Percentiles rank a stretch among this genome's conserved stretches.
These are phyloP conservation scores for Penicillium roqueforti DNA, from an alignment of 495 filamentous ascomycete species.

Conservation along the genomic window DNA sequence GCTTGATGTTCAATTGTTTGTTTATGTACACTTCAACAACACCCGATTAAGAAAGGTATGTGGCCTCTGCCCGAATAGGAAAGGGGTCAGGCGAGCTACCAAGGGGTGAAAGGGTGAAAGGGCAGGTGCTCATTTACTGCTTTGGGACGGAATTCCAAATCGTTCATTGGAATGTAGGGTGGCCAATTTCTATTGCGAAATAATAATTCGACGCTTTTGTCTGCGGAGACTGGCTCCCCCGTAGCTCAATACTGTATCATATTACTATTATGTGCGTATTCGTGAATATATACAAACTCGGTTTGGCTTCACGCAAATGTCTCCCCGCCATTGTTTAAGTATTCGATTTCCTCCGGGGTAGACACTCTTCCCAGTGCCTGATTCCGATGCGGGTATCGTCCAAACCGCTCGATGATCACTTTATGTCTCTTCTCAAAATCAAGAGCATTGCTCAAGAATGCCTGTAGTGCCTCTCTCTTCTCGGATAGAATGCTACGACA, in stretches of 20 bases:
- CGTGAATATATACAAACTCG: neutral
- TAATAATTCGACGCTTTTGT: no score
- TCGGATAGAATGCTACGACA: slow-evolving; percentile 13
- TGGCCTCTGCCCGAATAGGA: neutral
- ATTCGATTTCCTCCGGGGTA: slow-evolving; percentile 22
- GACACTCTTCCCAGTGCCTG: slow-evolving; percentile 17
- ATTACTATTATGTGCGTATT: neutral
- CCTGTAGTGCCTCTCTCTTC: slow-evolving; percentile 11
- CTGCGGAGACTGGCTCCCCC: no score
- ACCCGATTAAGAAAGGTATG: no score
- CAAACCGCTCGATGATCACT: slow-evolving; percentile 28
- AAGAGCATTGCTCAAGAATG: slow-evolving; percentile 6
- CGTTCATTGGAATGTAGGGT: no score
- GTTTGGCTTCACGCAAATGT: slow-evolving; percentile 11
- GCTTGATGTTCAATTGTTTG: no score
- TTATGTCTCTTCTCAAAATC: slow-evolving; percentile 28
- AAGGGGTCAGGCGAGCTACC: neutral
- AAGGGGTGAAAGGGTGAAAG: neutral
- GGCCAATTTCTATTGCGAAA: no score
- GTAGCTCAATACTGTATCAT: neutral
- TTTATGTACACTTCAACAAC: no score
- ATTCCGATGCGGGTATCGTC: slow-evolving; percentile 29
- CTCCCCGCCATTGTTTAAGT: slow-evolving; percentile 26
- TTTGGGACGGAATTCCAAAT: neutral
- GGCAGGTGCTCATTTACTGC: neutral